Base-by-base conservation (phyloP, 257 asterid genomes). In the Linaria vulgaris region DNA sequence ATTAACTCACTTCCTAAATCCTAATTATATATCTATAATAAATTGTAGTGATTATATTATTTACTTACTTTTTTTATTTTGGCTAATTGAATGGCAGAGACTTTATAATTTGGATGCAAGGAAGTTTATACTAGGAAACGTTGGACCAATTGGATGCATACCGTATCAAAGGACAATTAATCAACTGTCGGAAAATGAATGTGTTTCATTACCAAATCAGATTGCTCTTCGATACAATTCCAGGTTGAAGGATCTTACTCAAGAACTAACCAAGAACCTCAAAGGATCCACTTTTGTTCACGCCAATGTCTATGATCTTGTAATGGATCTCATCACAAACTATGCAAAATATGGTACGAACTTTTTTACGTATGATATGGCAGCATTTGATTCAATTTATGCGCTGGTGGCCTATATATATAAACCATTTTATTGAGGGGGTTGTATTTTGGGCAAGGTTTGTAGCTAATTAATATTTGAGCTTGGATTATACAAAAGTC, bases 101-200 rank as follows among this genome's bases (percentile, higher is more conserved):
- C 82, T 87, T 6, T 92, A 92, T 72, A 55, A 58, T 48, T n/a
- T 92, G 69, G 97, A 85, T 53, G 99, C 82, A 0, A 78, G 97
- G 68, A 92, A 89, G 79, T 92, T 92, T 66, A 68, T 92, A 9
- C 61, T 92, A 30, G 90, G 88, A 44, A 92, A 92, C 48, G 96
- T 92, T 1, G 99, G 99, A 5, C 99, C 99, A 4, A 64, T 89
- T 19, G 99, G 99, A 4, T 92, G 99, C 84, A 92, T 92, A 53
- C 99, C 99, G 0, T 92, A 92, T 63, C 99, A 92, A 56, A 87
- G 80, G 55, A 85, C 90, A 13, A 87, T 92, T 0, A 92, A 92
- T 34, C 88, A 85, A 48, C 63, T 92, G 38, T 62, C 10, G 3
- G 88, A 74, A 17, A 67, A 75, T 4, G 88, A 92, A 62, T 92